phyloP scores from a whole-genome alignment of 2,329 filamentous ascomycete genomes.

The Paracoccidioides brasiliensis region DNA sequence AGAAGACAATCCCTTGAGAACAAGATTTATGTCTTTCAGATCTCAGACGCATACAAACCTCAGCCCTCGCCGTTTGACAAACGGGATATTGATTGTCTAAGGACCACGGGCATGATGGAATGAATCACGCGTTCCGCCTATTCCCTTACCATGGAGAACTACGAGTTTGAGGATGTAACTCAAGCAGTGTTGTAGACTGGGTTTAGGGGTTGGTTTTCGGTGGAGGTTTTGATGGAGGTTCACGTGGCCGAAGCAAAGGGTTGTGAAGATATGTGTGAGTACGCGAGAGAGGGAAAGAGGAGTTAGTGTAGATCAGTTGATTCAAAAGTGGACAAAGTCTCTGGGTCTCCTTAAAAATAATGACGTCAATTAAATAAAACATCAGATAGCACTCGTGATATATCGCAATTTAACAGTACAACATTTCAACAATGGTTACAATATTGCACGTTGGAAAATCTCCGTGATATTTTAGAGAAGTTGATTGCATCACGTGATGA shows the following conservation, averaged over 20 bases:
- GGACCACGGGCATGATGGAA: slow-evolving; percentile 58
- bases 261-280: slow-evolving; percentile 34
- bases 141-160: slow-evolving; percentile 57
- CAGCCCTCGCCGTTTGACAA: slow-evolving; percentile 39
- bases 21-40: slow-evolving; percentile 63
- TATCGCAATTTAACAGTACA: no score
- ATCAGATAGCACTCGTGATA: no score
- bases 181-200: slow-evolving; percentile 55
- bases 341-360: no score
- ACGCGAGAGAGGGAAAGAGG: slow-evolving; percentile 40
- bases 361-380: no score
- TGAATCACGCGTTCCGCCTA: slow-evolving; percentile 57
- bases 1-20: slow-evolving; percentile 45
- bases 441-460: no score
- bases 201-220: slow-evolving; percentile 52
- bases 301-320: slow-evolving; percentile 31
- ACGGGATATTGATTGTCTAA: slow-evolving; percentile 40
- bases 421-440: no score
- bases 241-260: slow-evolving; percentile 40
- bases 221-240: slow-evolving; percentile 54
- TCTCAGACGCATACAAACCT: slow-evolving; percentile 60
- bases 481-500: neutral
- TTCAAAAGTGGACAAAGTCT: neutral
- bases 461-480: no score
- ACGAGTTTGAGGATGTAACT: slow-evolving; percentile 50